Conservation (phyloP, 306 rosid genomes). For the Vicia sativa region DNA sequence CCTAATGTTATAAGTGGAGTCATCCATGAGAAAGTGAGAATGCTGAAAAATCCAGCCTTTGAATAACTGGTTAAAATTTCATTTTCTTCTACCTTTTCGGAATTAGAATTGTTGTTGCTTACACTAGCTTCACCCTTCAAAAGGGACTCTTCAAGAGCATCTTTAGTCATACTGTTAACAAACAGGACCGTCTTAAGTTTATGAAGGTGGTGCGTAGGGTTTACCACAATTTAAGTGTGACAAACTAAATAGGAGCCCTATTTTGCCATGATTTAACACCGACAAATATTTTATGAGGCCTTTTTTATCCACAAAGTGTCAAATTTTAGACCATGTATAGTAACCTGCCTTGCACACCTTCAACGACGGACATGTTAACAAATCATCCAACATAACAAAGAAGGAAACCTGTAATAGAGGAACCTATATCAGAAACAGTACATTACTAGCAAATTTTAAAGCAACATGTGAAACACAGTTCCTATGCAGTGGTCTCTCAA, state of each 20-base stretch:
- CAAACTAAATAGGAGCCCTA: too few relatives aligned
- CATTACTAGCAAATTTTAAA: conserved; percentile 28
- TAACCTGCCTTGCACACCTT: too few relatives aligned
- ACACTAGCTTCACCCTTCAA: conserved; percentile 51
- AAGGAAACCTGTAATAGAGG: conserved; percentile 49
- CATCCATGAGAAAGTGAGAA: too few relatives aligned
- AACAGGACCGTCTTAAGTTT: conserved; percentile 46
- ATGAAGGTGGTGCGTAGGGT: conserved; percentile 13
- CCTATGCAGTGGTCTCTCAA: background rate
- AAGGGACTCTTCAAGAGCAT: conserved; percentile 63
- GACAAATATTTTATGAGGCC: too few relatives aligned
- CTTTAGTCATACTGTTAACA: conserved; percentile 43
- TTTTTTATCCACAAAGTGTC: too few relatives aligned
- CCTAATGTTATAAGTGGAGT: too few relatives aligned
- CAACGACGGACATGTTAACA: background rate
- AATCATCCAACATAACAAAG: conserved; percentile 49
- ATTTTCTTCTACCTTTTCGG: conserved; percentile 42
- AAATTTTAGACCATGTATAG: too few relatives aligned
- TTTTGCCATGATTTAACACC: too few relatives aligned
- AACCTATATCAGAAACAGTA: conserved; percentile 53
- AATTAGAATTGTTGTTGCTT: conserved; percentile 31
- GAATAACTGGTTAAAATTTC: conserved; percentile 51
- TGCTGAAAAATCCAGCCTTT: conserved; percentile 52
- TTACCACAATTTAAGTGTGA: too few relatives aligned
- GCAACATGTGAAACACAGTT: background rate